Evolutionary conservation across 495 filamentous ascomycete species (phyloP).

Genomic region (Neurospora sp.): DNA sequence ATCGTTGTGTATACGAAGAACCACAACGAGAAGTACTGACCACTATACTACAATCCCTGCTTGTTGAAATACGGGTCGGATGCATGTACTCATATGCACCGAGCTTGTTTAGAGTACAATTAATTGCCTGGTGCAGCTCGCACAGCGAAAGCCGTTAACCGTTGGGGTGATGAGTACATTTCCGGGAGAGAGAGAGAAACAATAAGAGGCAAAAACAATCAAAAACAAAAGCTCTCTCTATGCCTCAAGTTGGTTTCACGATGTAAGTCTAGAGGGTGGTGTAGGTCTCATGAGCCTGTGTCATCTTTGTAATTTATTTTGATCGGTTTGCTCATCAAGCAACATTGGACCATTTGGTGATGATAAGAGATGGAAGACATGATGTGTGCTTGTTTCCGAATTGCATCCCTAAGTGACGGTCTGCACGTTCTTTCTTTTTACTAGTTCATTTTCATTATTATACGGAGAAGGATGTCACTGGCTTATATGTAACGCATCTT

Average conservation of each 20-base stretch:
- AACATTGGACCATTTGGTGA: background rate
- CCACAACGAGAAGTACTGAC: constrained; percentile 10
- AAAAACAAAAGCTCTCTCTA: too few species aligned
- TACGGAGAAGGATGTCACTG: background rate
- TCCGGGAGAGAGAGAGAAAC: too few species aligned
- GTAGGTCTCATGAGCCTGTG: too few species aligned
- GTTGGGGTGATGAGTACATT: too few species aligned
- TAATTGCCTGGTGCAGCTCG: too few species aligned
- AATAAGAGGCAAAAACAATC: too few species aligned
- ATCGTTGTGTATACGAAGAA: background rate
- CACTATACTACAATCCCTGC: constrained; percentile 7
- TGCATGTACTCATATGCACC: background rate
- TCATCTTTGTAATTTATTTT: too few species aligned
- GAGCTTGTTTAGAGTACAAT: background rate
- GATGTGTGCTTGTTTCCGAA: background rate
- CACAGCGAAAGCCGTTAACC: too few species aligned
- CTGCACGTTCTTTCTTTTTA: background rate
- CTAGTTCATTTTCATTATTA: background rate
- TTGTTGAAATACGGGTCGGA: background rate
- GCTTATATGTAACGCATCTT: background rate
- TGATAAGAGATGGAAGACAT: background rate
- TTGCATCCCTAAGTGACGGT: background rate
- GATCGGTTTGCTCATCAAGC: too few species aligned
- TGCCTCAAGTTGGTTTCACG: too few species aligned
- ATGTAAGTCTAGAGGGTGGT: too few species aligned